A percentile compares a stretch with the other conserved stretches of the same genome.
Evolutionary conservation across 768 basidiomycete genomes (phyloP).

Genomic region (Pilatotrama ljubarskyi): DNA sequence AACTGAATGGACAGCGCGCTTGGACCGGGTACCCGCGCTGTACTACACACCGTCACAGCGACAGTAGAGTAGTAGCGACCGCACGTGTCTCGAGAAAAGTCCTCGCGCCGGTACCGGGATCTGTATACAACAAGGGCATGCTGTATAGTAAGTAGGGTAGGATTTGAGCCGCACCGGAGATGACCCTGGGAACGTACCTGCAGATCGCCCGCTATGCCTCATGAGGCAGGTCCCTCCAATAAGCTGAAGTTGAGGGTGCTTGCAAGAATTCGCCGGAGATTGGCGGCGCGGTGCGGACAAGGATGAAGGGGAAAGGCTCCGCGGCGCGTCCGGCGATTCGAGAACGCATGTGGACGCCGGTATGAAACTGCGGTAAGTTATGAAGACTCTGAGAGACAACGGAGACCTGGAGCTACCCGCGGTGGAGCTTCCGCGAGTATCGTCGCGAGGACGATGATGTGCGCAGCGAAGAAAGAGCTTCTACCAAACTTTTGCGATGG

Average conservation of each 20-base stretch:
- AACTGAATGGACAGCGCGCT: too few relatives aligned
- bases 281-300: not conserved
- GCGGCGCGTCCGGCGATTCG: not conserved
- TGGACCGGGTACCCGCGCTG: too few relatives aligned
- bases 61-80: too few relatives aligned
- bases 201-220: constrained; percentile 10
- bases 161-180: not conserved
- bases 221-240: not conserved
- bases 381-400: too few relatives aligned
- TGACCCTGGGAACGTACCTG: constrained; percentile 21
- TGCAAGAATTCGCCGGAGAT: constrained; percentile 5
- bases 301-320: not conserved
- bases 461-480: not conserved
- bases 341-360: not conserved
- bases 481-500: not conserved
- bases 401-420: too few relatives aligned
- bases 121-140: not conserved
- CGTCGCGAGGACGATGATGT: too few relatives aligned
- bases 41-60: too few relatives aligned
- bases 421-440: not conserved
- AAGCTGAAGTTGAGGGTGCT: not conserved
- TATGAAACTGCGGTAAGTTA: too few relatives aligned
- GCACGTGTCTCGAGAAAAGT: not conserved
- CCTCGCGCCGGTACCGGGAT: not conserved
- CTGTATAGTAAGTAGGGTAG: not conserved